phyloP scores from a whole-genome alignment of 2,329 filamentous ascomycete species.

The Microcyclospora tardicrescens region DNA sequence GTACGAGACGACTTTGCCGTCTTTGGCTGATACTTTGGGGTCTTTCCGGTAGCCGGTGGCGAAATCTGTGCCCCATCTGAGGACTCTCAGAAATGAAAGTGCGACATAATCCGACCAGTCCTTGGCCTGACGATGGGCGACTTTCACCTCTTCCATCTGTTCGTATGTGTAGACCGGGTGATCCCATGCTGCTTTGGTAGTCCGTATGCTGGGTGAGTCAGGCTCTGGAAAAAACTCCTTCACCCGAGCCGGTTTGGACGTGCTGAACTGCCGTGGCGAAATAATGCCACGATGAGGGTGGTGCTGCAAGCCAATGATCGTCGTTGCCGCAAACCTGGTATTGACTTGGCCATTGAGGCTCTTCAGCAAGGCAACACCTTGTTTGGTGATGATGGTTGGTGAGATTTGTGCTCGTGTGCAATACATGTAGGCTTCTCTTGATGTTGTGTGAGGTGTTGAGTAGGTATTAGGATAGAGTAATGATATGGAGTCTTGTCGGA shows the following conservation, averaged over 20 bases:
- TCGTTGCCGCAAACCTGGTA: slow-evolving; percentile 16
- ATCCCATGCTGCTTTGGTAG: slow-evolving; percentile 35
- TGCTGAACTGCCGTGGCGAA: slow-evolving; percentile 29
- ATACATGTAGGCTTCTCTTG: slow-evolving; percentile 9
- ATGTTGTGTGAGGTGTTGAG: neutral
- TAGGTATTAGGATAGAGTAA: no score
- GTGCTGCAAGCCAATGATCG: slow-evolving; percentile 22
- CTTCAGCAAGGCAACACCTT: slow-evolving; percentile 26
- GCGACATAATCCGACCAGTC: slow-evolving; percentile 68
- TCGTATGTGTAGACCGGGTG: slow-evolving; percentile 54
- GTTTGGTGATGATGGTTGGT: slow-evolving; percentile 22
- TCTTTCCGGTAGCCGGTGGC: slow-evolving; percentile 71
- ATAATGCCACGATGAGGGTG: slow-evolving; percentile 6
- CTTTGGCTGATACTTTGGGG: slow-evolving; percentile 8
- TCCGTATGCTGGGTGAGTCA: slow-evolving; percentile 31
- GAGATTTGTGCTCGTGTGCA: slow-evolving; percentile 13
- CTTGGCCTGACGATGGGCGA: slow-evolving; percentile 64
- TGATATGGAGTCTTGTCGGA: no score
- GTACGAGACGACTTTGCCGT: slow-evolving; percentile 42
- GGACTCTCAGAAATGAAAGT: slow-evolving; percentile 59
- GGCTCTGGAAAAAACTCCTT: slow-evolving; percentile 36
- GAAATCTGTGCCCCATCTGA: slow-evolving; percentile 69
- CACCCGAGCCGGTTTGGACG: slow-evolving; percentile 21
- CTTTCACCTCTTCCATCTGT: slow-evolving; percentile 61
- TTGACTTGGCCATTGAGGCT: slow-evolving; percentile 22